Base-by-base conservation (phyloP, 768 basidiomycete species). In the Dioszegia aurantiaca region DNA sequence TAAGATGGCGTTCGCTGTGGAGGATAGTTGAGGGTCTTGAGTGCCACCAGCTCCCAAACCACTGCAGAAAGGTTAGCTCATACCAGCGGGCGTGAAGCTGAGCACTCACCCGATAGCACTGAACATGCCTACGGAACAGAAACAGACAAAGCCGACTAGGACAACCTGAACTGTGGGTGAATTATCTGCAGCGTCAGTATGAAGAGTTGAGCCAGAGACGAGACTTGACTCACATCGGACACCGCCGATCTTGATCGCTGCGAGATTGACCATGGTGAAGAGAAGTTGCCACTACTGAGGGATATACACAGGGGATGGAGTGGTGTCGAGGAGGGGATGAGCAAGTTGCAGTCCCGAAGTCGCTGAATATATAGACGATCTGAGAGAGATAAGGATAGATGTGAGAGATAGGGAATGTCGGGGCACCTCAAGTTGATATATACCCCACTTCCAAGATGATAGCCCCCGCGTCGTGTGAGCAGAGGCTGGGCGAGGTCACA, bases 1-100 rank as follows among this genome's bases (percentile, higher is more conserved):
- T 19, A 82, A 74, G 17, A 80, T 78, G 56, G 74, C 75, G 61
- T 81, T 79, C 33, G 79, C 65, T 24, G 66, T 79, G 58, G 80
- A 79, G 17, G 76, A 76, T 36, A 81, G 76, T 23, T 76, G 59
- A 47, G 79, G 62, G 56, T 81, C 78, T 57, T 79, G 76, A 4
- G 74, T 70, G 37, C 79, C 80, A 63, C 80, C 62, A 6, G 59
- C 59, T 31, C 58, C 62, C 11, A 64, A 47, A 43, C 48, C 55
- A 41, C 54, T 44, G 12, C n/a, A 8, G 26, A 9, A 11, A n/a
- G n/a, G 11, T 55, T 24, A 55, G 54, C 24, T 2, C n/a, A 16
- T n/a, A 4, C 21, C 8, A 4, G 4, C 9, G 4, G 39, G 3
- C n/a, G 16, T 17, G 21, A 4, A 26, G 11, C 8, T 4, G 16